Evolutionary conservation across 139 green algal genomes (phyloP), one percentile per base, ranked within the genome.

Genomic region (Eudorina sp.): DNA sequence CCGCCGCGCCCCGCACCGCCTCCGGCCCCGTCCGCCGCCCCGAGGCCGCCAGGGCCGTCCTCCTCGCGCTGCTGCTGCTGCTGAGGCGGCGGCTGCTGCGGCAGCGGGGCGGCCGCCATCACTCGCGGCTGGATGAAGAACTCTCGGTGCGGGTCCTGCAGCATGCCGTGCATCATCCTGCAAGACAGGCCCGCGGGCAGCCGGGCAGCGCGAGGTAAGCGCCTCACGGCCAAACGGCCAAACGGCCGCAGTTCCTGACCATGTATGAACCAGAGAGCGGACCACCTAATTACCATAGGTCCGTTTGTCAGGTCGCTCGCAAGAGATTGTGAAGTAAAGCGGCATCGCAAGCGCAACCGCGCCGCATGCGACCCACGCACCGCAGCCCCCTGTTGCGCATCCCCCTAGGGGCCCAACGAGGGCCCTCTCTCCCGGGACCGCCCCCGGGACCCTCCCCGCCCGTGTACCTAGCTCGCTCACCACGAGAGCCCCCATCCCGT

Each of bases 141-240:
- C 90, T 98, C 97, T 6, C 82, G 72, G 29, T 90, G 72, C 1
- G 85, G 62, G 84, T 98, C 96, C 45, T 94, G 77, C 38, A 99
- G 92, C 82, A 97, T 78, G 16, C 97, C 97, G 89, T 98, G 93
- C 73, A 98, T 89, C 89, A 97, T 95, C 96, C 95, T 97, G 94
- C 38, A 83, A 66, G 55, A 34, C 55, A 11, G 55, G 55, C 55
- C 55, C 55, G 23, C 55, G 6, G 55, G 7, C 27, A 11, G 55
- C 27, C 6, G 7, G 29, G 55, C 4, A 4, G 55, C 4, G 55
- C 27, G 55, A 25, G 55, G 55, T 5, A 66, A 25, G 55, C 23
- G 23, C 55, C 55, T 23, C 27, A 66, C 55, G 29, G 55, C 27
- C 55, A 66, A 11, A 66, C 8, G 7, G 55, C 27, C 55, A 6